phyloP scores from a whole-genome alignment of 805 yeast genomes.

The Saccharomycopsis fermentans region DNA sequence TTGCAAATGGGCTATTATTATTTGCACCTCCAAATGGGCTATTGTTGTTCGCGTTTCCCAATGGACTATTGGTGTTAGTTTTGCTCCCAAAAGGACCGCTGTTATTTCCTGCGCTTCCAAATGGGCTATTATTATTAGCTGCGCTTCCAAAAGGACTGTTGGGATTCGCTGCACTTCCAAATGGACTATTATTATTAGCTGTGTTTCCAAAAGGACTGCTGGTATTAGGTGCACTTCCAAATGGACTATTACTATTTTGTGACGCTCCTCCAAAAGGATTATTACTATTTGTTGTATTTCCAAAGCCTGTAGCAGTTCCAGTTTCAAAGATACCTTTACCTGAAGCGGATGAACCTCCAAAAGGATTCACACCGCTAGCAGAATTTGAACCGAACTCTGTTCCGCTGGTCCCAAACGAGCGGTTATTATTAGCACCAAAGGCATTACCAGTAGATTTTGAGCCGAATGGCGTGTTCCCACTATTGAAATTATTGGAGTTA shows the following conservation, averaged over 20 bases:
- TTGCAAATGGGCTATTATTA: not conserved
- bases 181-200: not conserved
- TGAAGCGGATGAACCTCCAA: not conserved
- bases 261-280: not conserved
- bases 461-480: not conserved
- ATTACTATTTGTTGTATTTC: not conserved
- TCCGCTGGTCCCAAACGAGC: not conserved
- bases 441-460: not conserved
- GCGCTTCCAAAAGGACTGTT: not conserved
- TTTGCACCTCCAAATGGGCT: not conserved
- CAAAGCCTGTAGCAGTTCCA: not conserved
- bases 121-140: not conserved
- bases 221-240: not conserved
- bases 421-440: not conserved
- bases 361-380: not conserved
- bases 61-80: not conserved
- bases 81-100: not conserved
- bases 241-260: not conserved
- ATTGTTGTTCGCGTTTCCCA: not conserved
- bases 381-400: not conserved
- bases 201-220: not conserved
- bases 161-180: no score
- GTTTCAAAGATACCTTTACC: not conserved
- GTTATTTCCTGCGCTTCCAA: not conserved
- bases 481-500: not conserved